Conservation (phyloP, 208 protist species). For the Zelonia costaricensis region DNA sequence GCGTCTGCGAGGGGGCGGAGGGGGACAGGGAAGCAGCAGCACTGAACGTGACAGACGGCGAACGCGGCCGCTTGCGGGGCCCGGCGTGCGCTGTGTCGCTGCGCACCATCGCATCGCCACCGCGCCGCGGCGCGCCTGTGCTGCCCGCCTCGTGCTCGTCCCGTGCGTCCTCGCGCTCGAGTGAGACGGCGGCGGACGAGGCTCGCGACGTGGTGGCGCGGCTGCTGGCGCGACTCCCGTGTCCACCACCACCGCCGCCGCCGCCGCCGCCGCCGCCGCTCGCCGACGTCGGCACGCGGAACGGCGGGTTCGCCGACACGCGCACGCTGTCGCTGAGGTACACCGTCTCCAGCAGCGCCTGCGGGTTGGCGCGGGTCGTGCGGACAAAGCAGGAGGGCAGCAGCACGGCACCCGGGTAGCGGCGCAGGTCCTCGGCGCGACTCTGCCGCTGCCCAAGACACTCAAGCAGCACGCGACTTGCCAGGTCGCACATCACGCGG, state of each 20-base stretch:
- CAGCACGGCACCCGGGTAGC: constrained; percentile 66
- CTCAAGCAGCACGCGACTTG: constrained; percentile 60
- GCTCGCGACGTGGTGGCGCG: constrained; percentile 14
- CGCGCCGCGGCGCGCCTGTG: too few species aligned
- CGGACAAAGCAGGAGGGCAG: constrained; percentile 69
- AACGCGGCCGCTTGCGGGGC: constrained; percentile 21
- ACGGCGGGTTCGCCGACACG: constrained; percentile 50
- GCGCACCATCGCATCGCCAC: too few species aligned
- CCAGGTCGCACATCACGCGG: constrained; percentile 78
- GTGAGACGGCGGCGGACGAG: not conserved
- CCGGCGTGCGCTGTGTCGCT: too few species aligned
- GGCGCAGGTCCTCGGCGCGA: constrained; percentile 51
- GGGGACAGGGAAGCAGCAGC: constrained; percentile 15
- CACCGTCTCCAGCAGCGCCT: constrained; percentile 39
- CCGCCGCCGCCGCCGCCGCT: not conserved
- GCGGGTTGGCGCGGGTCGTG: constrained; percentile 17
- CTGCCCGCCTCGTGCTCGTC: not conserved
- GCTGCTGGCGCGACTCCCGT: constrained; percentile 19
- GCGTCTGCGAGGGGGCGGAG: not conserved
- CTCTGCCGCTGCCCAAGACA: constrained; percentile 60
- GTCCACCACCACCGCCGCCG: not conserved
- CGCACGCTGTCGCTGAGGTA: constrained; percentile 48
- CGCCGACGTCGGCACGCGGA: constrained; percentile 32
- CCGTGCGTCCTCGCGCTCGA: not conserved
- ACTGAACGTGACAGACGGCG: constrained; percentile 1